Evolutionary conservation across 257 asterid species (phyloP).

Genomic region (Rhazya stricta): DNA sequence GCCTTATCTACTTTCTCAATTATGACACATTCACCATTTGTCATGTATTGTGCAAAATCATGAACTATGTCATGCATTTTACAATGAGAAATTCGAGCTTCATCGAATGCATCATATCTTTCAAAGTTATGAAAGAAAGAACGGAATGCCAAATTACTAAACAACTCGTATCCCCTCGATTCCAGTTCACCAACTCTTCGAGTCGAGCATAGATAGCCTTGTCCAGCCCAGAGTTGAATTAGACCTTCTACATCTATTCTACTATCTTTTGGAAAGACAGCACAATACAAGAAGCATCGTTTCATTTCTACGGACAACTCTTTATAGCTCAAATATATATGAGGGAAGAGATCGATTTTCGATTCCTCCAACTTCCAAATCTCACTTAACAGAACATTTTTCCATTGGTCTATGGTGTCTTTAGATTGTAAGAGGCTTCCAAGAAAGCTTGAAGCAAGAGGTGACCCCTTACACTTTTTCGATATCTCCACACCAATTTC

Average conservation of each 20-base stretch:
- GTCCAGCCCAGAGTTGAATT: slow-evolving; percentile 22
- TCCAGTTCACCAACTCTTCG: slow-evolving; percentile 7
- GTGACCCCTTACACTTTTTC: slow-evolving; percentile 26
- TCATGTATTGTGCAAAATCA: slow-evolving; percentile 15
- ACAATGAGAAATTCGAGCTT: neutral
- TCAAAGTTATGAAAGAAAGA: slow-evolving; percentile 19
- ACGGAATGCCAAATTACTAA: slow-evolving; percentile 1
- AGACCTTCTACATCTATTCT: slow-evolving; percentile 7
- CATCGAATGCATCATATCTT: neutral
- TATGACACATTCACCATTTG: too few relatives aligned
- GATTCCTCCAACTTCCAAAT: too few relatives aligned
- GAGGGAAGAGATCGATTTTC: too few relatives aligned
- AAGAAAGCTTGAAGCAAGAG: too few relatives aligned
- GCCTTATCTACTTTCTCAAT: too few relatives aligned
- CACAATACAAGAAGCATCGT: slow-evolving; percentile 18
- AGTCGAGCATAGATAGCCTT: slow-evolving; percentile 6
- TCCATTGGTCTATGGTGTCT: too few relatives aligned
- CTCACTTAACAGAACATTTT: too few relatives aligned
- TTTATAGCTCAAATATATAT: too few relatives aligned
- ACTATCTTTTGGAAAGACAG: slow-evolving; percentile 20
- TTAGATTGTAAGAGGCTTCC: too few relatives aligned
- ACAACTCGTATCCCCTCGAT: slow-evolving; percentile 15
- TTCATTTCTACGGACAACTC: too few relatives aligned
- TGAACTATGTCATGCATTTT: slow-evolving; percentile 16
- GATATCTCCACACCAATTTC: slow-evolving; percentile 16